Evolutionary conservation across 2,329 filamentous ascomycete species (phyloP).

Genomic region (Arthrobotrys sphaeroides): DNA sequence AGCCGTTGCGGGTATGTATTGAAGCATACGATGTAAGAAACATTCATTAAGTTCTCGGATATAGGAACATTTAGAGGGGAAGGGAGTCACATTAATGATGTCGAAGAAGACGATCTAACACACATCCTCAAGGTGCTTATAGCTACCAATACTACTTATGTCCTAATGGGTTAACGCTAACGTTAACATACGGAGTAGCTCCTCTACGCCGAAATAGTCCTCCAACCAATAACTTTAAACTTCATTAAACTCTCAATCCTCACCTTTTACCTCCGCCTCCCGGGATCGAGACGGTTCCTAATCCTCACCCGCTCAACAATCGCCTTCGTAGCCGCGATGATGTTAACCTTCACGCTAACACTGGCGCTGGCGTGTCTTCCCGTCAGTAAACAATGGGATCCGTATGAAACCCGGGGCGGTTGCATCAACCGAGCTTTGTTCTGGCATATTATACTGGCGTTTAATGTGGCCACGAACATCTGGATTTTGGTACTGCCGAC

Average conservation of each 20-base stretch:
- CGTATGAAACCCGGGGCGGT: slow-evolving; percentile 22
- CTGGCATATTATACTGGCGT: slow-evolving; percentile 38
- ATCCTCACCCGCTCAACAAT: slow-evolving; percentile 59
- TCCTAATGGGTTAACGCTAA: neutral
- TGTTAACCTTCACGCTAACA: slow-evolving; percentile 61
- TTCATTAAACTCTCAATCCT: slow-evolving; percentile 64
- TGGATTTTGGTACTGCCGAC: slow-evolving; percentile 47
- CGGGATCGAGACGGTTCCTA: slow-evolving; percentile 59
- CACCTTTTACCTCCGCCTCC: slow-evolving; percentile 61
- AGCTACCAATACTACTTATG: neutral
- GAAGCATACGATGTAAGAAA: neutral
- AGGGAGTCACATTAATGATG: slow-evolving; percentile 29
- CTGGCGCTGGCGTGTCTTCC: slow-evolving; percentile 62
- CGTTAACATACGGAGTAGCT: slow-evolving; percentile 11
- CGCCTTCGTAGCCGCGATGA: slow-evolving; percentile 59
- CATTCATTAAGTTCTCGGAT: neutral
- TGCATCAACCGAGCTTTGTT: slow-evolving; percentile 45
- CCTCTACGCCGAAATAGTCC: slow-evolving; percentile 43
- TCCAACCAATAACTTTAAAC: slow-evolving; percentile 53
- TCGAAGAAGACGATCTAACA: slow-evolving; percentile 36
- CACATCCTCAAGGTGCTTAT: slow-evolving; percentile 42
- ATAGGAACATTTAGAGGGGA: slow-evolving; percentile 41
- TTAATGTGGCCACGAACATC: slow-evolving; percentile 46
- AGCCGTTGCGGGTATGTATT: slow-evolving; percentile 27
- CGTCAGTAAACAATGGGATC: slow-evolving; percentile 59